Evolutionary conservation across 805 yeast species (phyloP).

Genomic region (Hanseniaspora thailandica): DNA sequence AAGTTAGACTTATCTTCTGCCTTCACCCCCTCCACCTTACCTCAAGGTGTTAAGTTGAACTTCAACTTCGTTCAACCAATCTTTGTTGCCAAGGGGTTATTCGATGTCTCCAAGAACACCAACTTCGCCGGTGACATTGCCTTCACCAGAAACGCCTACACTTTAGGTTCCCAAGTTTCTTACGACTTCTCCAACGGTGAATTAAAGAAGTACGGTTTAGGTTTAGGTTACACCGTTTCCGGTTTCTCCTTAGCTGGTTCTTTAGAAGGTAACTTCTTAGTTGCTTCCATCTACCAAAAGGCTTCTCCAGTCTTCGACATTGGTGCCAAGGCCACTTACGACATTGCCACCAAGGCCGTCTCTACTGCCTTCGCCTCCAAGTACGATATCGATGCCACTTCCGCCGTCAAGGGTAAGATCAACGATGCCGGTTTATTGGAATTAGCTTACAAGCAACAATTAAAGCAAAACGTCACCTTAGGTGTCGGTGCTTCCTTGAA

Average conservation of each 20-base stretch:
- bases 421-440: slow-evolving; percentile 94
- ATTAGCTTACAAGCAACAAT: slow-evolving; percentile 82
- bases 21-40: slow-evolving; percentile 66
- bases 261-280: slow-evolving; percentile 71
- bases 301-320: slow-evolving; percentile 86
- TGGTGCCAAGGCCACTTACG: slow-evolving; percentile 96
- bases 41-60: slow-evolving; percentile 81
- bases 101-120: slow-evolving; percentile 92
- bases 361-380: slow-evolving; percentile 95
- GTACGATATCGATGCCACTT: slow-evolving; percentile 75
- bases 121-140: slow-evolving; percentile 89
- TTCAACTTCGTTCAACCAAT: slow-evolving; percentile 85
- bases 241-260: slow-evolving; percentile 63
- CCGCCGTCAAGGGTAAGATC: slow-evolving; percentile 92
- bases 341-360: slow-evolving; percentile 57
- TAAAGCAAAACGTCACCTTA: slow-evolving; percentile 91
- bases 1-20: slow-evolving; percentile 84
- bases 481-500: slow-evolving; percentile 97
- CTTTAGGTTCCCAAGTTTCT: slow-evolving; percentile 94
- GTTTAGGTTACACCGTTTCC: slow-evolving; percentile 84
- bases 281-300: slow-evolving; percentile 95
- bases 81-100: slow-evolving; percentile 86
- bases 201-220: slow-evolving; percentile 86
- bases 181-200: slow-evolving; percentile 90
- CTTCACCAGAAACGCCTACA: slow-evolving; percentile 89